Evolutionary conservation across 345 rosid species (phyloP).

Genomic region (Populus simonii): DNA sequence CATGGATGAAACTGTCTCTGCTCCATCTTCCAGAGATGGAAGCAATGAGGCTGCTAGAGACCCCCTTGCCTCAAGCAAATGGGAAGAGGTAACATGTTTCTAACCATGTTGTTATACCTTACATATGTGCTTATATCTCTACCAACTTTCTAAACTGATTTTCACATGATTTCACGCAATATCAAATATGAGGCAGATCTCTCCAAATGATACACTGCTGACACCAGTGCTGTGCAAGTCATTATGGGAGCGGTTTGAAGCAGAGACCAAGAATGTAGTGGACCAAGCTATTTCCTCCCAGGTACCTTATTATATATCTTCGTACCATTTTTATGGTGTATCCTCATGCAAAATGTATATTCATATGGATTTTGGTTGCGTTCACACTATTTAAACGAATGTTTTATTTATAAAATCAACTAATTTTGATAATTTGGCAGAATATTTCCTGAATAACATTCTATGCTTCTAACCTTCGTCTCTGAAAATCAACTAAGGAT

Average conservation of each 20-base stretch:
- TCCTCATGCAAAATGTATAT: background rate
- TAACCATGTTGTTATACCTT: background rate
- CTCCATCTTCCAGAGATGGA: constrained; percentile 45
- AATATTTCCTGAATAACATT: background rate
- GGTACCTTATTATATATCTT: constrained; percentile 33
- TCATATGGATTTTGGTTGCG: background rate
- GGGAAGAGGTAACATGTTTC: constrained; percentile 57
- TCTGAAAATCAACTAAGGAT: no score
- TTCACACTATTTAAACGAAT: background rate
- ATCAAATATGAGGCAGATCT: constrained; percentile 34
- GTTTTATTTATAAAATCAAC: background rate
- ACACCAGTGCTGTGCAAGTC: constrained; percentile 30
- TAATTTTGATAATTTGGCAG: background rate
- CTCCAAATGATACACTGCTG: constrained; percentile 38
- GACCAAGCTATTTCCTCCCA: constrained; percentile 66
- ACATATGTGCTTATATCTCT: background rate
- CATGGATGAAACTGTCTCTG: constrained; percentile 43
- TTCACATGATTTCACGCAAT: constrained; percentile 2
- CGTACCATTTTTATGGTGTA: background rate
- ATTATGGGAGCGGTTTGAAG: constrained; percentile 27
- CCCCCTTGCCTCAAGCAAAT: constrained; percentile 63
- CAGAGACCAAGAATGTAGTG: constrained; percentile 28
- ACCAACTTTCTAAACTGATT: background rate
- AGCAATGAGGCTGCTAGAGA: constrained; percentile 42
- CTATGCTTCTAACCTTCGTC: no score